phyloP scores from a whole-genome alignment of 352 stramenopile genomes.

The Pythium grandisporangium region DNA sequence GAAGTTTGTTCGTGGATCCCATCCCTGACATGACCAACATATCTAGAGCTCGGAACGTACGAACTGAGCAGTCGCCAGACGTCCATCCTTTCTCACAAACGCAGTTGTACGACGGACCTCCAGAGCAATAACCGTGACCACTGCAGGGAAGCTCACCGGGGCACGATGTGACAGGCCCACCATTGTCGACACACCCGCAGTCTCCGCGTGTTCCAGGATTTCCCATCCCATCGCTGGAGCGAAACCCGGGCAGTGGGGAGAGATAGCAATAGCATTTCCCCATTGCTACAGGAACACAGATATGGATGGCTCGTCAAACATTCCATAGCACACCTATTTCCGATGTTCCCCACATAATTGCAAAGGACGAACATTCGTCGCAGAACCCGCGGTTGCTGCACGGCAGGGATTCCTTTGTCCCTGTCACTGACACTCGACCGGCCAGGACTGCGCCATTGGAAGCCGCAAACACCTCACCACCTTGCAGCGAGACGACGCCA shows the following conservation, averaged over 20 bases:
- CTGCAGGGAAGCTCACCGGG: slow-evolving; percentile 63
- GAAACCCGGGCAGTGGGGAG: slow-evolving; percentile 67
- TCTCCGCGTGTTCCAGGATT: slow-evolving; percentile 83
- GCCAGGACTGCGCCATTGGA: slow-evolving; percentile 31
- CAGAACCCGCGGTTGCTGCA: slow-evolving; percentile 88
- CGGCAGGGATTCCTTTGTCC: slow-evolving; percentile 84
- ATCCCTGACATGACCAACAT: too few relatives aligned
- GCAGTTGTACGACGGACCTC: slow-evolving; percentile 43
- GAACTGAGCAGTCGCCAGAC: slow-evolving; percentile 46
- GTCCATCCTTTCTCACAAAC: slow-evolving; percentile 53
- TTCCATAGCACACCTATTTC: too few relatives aligned
- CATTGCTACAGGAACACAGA: too few relatives aligned
- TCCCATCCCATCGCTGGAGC: slow-evolving; percentile 81
- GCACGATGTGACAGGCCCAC: slow-evolving; percentile 44
- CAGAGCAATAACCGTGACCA: slow-evolving; percentile 57
- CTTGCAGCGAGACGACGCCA: slow-evolving; percentile 21
- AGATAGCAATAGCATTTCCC: slow-evolving; percentile 47
- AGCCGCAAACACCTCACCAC: slow-evolving; percentile 40
- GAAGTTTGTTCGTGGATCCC: too few relatives aligned
- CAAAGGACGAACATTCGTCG: slow-evolving; percentile 38
- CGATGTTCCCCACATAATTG: too few relatives aligned
- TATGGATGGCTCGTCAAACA: too few relatives aligned
- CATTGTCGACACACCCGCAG: slow-evolving; percentile 83
- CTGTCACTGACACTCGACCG: slow-evolving; percentile 35
- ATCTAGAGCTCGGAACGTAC: slow-evolving; percentile 18